Conservation (phyloP, 768 basidiomycete species). For the Suillus discolor region DNA sequence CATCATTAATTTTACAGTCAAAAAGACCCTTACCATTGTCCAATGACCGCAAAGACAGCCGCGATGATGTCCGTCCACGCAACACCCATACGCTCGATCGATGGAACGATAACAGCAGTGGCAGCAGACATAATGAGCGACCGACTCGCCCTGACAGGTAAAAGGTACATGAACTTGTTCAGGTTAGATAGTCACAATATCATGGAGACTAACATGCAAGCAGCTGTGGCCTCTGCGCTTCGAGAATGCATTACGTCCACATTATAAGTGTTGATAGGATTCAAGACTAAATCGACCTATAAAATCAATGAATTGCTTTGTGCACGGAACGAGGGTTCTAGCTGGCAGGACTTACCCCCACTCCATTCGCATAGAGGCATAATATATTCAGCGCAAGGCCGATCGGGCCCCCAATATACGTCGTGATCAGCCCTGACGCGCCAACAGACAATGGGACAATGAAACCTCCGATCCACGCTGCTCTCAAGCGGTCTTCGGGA, state of each 20-base stretch:
- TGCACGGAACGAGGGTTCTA: not conserved
- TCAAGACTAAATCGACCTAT: slow-evolving; percentile 55
- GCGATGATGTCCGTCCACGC: slow-evolving; percentile 44
- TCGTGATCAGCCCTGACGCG: slow-evolving; percentile 45
- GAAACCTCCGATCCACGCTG: slow-evolving; percentile 43
- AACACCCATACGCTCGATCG: slow-evolving; percentile 51
- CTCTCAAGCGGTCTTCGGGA: slow-evolving; percentile 64
- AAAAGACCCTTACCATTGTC: slow-evolving; percentile 44
- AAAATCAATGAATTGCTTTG: not conserved
- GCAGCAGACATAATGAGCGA: slow-evolving; percentile 43
- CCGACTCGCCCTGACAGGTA: slow-evolving; percentile 45
- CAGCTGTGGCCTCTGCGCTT: slow-evolving; percentile 48
- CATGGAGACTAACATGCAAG: slow-evolving; percentile 42
- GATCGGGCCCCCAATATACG: slow-evolving; percentile 44
- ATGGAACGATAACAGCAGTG: slow-evolving; percentile 51
- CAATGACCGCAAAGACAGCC: slow-evolving; percentile 47
- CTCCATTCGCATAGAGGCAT: slow-evolving; percentile 56
- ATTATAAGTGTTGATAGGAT: slow-evolving; percentile 52
- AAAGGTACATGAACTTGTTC: not conserved
- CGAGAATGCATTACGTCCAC: slow-evolving; percentile 57
- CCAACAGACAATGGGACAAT: slow-evolving; percentile 54
- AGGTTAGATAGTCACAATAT: not conserved
- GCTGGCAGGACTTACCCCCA: slow-evolving; percentile 46
- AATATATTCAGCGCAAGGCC: slow-evolving; percentile 51
- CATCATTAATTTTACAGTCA: not conserved